Conservation (phyloP, 2,329 filamentous ascomycete species). For the Chaetomium sp. region DNA sequence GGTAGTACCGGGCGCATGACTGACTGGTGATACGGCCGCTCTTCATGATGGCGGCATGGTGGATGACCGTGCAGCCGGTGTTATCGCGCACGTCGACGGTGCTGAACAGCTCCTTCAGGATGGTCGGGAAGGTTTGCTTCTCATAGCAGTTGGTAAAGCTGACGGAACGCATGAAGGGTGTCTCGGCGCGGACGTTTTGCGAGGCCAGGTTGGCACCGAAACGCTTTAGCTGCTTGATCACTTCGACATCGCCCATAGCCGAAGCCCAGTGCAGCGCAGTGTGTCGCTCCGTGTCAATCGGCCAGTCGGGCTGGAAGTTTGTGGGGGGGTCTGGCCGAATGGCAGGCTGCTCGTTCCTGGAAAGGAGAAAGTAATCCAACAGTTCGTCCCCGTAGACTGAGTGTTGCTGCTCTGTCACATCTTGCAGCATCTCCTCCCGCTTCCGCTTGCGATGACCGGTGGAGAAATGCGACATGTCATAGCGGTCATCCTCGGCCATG, state of each 20-base stretch:
- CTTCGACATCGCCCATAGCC: slow-evolving; percentile 91
- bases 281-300: slow-evolving; percentile 90
- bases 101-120: slow-evolving; percentile 75
- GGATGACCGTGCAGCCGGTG: slow-evolving; percentile 81
- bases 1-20: slow-evolving; percentile 84
- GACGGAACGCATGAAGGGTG: slow-evolving; percentile 88
- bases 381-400: slow-evolving; percentile 88
- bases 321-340: slow-evolving; percentile 70
- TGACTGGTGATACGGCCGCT: slow-evolving; percentile 75
- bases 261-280: slow-evolving; percentile 95
- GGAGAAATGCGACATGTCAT: slow-evolving; percentile 59
- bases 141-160: slow-evolving; percentile 97
- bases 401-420: slow-evolving; percentile 72
- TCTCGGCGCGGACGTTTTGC: slow-evolving; percentile 70
- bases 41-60: slow-evolving; percentile 87
- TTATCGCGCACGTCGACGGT: slow-evolving; percentile 76
- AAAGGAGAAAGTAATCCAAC: slow-evolving; percentile 90
- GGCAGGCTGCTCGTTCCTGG: slow-evolving; percentile 69
- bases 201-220: slow-evolving; percentile 70
- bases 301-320: slow-evolving; percentile 81
- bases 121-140: slow-evolving; percentile 78
- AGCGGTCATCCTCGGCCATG: slow-evolving; percentile 74
- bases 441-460: slow-evolving; percentile 70
- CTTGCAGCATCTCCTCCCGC: slow-evolving; percentile 57
- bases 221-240: slow-evolving; percentile 78